Evolutionary conservation across 2,329 filamentous ascomycete species (phyloP), one percentile per base, ranked within the genome.

Genomic region (Nannizziopsis barbatae): DNA sequence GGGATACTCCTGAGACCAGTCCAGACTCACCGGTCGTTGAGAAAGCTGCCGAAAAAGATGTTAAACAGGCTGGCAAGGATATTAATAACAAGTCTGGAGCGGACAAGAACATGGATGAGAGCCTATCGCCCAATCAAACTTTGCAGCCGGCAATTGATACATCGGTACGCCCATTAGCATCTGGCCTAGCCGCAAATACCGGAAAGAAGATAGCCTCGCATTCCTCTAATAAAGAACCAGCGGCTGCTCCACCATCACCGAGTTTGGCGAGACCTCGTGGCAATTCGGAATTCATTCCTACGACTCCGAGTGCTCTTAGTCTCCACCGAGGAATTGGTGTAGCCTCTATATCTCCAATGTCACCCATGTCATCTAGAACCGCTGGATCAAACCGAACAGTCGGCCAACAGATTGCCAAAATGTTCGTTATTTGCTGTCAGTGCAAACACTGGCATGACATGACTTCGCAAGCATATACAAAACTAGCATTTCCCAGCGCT

Each of bases 361-460:
- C 22, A 27, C 22, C 22, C 4, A 27, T 27, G 22, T 35, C 15
- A 32, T 46, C 14, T 49, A 44, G 18, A 50, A 55, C 17, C 53
- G 55, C 22, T 57, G 61, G 45, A 45, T 58, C 38, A 1, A 42
- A 14, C 36, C 37, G 45, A 30, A 42, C 45, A 15, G 37, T 40
- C 8, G 8, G 45, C 5, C 51, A 53, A 38, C 44, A 47, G 33
- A 51, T 69, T 37, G 57, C 58, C 18, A 70, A 70, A 47, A 49
- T 66, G 10, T 70, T 70, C 48, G 65, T 69, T 14, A 66, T 70
- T 36, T 70, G 67, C 52, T 70, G 67, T 50, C 58, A 61, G 45
- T 70, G 67, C 58, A 64, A 62, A 40, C 65, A 62, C 52, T 70
- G 67, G 67, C 67, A 70, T 51, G 66, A 70, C 45, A 59, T 68